Percentiles rank a stretch among this genome's conserved stretches.
phyloP scores from a whole-genome alignment of 108 stramenopile species.

The Fistulifera solaris region DNA sequence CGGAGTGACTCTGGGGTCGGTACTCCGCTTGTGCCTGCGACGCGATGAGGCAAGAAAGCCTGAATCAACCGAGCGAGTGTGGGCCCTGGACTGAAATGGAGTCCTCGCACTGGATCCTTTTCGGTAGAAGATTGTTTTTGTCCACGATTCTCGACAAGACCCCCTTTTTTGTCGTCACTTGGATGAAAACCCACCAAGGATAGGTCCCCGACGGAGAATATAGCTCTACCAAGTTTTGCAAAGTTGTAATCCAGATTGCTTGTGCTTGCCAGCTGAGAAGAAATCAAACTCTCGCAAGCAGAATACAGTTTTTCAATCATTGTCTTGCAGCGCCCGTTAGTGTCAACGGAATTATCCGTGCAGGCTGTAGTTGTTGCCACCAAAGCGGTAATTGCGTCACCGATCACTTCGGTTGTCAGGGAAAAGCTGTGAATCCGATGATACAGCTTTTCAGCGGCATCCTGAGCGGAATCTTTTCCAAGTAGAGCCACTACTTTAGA shows the following conservation, averaged over 20 bases:
- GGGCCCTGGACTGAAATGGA: constrained; percentile 34
- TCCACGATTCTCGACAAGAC: background rate
- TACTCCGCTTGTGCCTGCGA: constrained; percentile 31
- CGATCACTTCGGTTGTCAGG: constrained; percentile 43
- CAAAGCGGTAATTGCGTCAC: constrained; percentile 42
- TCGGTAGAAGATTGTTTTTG: background rate
- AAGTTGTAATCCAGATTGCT: too few species aligned
- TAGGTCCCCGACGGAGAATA: constrained; percentile 60
- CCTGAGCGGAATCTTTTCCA: background rate
- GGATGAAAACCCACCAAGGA: constrained; percentile 60
- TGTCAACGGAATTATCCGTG: background rate
- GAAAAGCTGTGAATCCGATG: constrained; percentile 26
- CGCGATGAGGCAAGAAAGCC: constrained; percentile 35
- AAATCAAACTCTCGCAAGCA: too few species aligned
- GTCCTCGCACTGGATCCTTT: constrained; percentile 22
- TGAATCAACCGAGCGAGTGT: constrained; percentile 45
- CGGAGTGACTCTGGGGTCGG: constrained; percentile 35
- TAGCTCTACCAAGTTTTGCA: constrained; percentile 14
- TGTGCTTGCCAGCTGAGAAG: too few species aligned
- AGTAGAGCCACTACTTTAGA: constrained; percentile 31
- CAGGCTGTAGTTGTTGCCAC: constrained; percentile 22
- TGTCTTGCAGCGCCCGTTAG: background rate
- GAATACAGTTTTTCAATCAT: too few species aligned
- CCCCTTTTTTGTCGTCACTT: constrained; percentile 16
- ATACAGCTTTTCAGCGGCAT: constrained; percentile 17